phyloP scores from a whole-genome alignment of 768 basidiomycete genomes.

The Cytidiella melzeri region DNA sequence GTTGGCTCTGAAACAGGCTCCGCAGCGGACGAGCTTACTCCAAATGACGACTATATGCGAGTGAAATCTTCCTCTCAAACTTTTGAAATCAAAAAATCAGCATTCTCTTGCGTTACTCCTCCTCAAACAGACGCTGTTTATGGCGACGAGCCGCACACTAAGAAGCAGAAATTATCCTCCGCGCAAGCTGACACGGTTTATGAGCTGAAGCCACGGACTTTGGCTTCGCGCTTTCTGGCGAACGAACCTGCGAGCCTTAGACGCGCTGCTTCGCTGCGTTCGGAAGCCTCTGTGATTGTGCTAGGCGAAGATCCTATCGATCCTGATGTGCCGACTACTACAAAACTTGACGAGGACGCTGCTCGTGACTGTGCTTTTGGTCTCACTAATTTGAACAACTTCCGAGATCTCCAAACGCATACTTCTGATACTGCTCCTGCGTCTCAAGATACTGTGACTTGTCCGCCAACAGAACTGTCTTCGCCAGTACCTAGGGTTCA shows the following conservation, averaged over 20 bases:
- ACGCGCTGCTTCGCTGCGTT: slow-evolving; percentile 33
- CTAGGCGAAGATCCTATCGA: slow-evolving; percentile 3
- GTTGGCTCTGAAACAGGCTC: no score
- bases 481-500: background rate
- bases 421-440: background rate
- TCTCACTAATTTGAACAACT: no score
- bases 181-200: background rate
- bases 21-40: no score
- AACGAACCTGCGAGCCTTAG: slow-evolving; percentile 35
- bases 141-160: background rate
- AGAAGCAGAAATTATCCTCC: background rate
- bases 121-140: background rate
- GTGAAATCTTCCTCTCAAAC: no score
- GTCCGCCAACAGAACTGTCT: background rate
- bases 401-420: background rate
- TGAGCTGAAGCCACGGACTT: background rate
- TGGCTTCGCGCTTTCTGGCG: slow-evolving; percentile 13
- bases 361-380: no score
- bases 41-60: no score
- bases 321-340: background rate
- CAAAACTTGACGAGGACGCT: no score
- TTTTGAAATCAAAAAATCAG: background rate
- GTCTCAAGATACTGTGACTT: background rate
- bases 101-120: background rate
- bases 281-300: slow-evolving; percentile 21